Evolutionary conservation across 345 rosid species (phyloP), one percentile per base, ranked within the genome.

Genomic region (Syzygium oleosum): DNA sequence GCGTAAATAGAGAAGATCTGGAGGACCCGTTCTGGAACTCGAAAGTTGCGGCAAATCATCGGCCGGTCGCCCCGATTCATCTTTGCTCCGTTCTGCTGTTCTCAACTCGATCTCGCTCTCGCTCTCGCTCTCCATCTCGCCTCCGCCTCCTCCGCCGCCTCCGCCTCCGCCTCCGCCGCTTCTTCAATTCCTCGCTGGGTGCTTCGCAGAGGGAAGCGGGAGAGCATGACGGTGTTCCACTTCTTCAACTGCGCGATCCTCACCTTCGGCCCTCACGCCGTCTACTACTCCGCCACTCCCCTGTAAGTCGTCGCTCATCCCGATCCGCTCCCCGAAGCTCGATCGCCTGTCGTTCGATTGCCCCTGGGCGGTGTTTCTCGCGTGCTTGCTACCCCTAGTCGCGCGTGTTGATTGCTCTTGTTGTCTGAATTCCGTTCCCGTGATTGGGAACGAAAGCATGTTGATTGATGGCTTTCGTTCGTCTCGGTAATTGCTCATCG

Each of bases 161-260:
- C 88, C 25, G 34, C 84, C 15, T 55, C 53, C 53, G 38, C n/a
- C 85, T 31, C 17, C 51, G 85, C 22, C 43, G 58, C 22, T 12
- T 61, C 31, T 34, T 34, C 52, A 43, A 38, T 56, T 55, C 78
- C 25, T 19, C 21, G 68, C 17, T 19, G 79, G 79, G 59, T 52
- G 22, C 84, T 51, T 31, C 41, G 25, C 9, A 21, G 25, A 12
- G 52, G 73, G 49, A 25, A 84, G 65, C 85, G 87, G 22, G 29
- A 19, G 34, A 88, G 46, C 80, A 97, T 97, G 99, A 97, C 99
- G 90, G 85, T 96, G 78, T 97, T 97, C 87, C 99, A 97, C 92
- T 97, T 97, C 94, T 96, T 97, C 95, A 97, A 97, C 93, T 97
- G 99, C 86, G 99, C 99, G 51, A 97, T 97, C 91, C 97, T 97